phyloP scores from a whole-genome alignment of 371 early-diverging fungal species.

The Mucor mucedo region DNA sequence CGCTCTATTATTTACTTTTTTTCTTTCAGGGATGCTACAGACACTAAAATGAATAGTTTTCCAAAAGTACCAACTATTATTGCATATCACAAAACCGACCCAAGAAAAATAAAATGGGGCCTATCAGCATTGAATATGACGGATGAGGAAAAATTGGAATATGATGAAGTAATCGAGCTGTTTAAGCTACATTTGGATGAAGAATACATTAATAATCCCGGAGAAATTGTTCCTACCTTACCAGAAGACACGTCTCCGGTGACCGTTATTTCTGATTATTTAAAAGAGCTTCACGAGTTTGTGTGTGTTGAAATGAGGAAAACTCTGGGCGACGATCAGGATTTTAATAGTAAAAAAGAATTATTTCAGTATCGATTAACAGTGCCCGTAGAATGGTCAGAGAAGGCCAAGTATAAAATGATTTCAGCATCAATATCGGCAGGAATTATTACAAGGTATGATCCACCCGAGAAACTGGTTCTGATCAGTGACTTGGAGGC shows the following conservation, averaged over 20 bases:
- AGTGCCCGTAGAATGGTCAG: not conserved
- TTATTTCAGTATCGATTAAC: not conserved
- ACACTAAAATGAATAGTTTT: not conserved
- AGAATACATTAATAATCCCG: not conserved
- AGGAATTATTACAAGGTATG: not conserved
- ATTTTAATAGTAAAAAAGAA: not conserved
- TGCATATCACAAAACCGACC: not conserved
- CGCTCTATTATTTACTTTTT: not conserved
- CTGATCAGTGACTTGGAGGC: not conserved
- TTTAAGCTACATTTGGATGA: not conserved
- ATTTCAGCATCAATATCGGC: not conserved
- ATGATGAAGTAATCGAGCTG: not conserved
- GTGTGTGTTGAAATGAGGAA: not conserved
- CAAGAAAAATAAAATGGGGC: not conserved
- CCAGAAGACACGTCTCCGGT: not conserved
- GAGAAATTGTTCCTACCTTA: not conserved
- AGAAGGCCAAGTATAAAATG: not conserved
- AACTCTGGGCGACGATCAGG: not conserved
- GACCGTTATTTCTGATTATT: not conserved
- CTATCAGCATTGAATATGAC: not conserved
- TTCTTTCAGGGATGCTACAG: not conserved
- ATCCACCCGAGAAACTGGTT: not conserved
- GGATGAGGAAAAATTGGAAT: not conserved
- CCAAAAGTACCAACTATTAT: constrained; percentile 1
- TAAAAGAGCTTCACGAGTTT: not conserved